Evolutionary conservation across 306 rosid genomes (phyloP).

Genomic region (Gleditsia sinensis): DNA sequence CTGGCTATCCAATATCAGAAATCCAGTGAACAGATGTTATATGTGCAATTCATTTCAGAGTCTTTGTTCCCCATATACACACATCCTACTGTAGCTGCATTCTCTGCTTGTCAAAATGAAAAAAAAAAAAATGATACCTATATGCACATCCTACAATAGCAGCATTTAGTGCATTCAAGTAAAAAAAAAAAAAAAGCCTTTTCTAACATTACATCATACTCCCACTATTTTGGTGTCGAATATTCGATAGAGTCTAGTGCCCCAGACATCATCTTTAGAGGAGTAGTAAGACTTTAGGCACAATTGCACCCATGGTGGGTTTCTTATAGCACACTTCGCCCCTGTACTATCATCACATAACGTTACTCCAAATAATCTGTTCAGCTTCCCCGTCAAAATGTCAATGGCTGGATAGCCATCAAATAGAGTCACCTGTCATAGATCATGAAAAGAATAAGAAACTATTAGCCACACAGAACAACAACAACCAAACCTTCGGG

Average conservation of each 20-base stretch:
- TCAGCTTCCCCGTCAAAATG: constrained; percentile 41
- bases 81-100: background rate
- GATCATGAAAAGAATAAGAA: background rate
- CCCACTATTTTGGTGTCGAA: constrained; percentile 51
- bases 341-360: constrained; percentile 12
- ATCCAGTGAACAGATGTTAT: no score
- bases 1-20: background rate
- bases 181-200: background rate
- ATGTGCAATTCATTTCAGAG: background rate
- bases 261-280: constrained; percentile 32
- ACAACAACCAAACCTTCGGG: no score
- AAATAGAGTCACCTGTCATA: constrained; percentile 55
- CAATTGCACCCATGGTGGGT: constrained; percentile 77
- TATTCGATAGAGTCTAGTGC: constrained; percentile 40
- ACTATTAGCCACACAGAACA: background rate
- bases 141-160: background rate
- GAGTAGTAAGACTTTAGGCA: constrained; percentile 56
- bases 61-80: no score
- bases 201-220: background rate
- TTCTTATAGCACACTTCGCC: constrained; percentile 35
- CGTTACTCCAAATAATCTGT: constrained; percentile 55
- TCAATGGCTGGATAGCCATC: constrained; percentile 41
- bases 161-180: background rate
- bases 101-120: background rate
- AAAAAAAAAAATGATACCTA: background rate